Conservation (phyloP, 805 yeast genomes). For the Metschnikowia colocasiae region DNA sequence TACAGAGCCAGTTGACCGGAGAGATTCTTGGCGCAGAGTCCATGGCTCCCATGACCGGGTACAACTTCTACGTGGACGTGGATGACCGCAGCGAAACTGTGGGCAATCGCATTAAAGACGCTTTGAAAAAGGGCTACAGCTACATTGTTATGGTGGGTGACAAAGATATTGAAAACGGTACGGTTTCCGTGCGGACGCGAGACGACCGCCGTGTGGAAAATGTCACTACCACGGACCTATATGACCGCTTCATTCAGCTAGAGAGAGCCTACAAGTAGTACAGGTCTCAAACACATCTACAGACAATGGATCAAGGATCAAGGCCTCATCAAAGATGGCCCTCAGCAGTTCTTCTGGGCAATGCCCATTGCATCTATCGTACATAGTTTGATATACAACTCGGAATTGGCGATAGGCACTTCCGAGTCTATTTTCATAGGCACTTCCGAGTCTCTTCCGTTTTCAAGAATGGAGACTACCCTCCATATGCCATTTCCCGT, state of each 20-base stretch:
- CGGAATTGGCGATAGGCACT: not conserved
- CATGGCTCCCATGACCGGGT: slow-evolving; percentile 55
- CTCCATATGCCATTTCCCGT: not conserved
- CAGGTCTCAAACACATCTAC: not conserved
- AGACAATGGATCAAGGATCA: not conserved
- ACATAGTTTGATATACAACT: not conserved
- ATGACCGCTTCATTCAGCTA: slow-evolving; percentile 48
- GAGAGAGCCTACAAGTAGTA: slow-evolving; percentile 47
- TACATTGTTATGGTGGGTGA: slow-evolving; percentile 87
- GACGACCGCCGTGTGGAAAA: slow-evolving; percentile 44
- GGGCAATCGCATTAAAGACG: slow-evolving; percentile 77
- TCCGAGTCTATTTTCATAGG: not conserved
- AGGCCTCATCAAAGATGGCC: not conserved
- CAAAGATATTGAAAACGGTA: slow-evolving; percentile 60
- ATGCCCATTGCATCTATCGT: slow-evolving; percentile 1
- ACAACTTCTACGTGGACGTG: slow-evolving; percentile 69
- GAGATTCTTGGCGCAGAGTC: slow-evolving; percentile 30
- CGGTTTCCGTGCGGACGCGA: slow-evolving; percentile 61
- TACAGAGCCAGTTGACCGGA: slow-evolving; percentile 46
- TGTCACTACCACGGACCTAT: slow-evolving; percentile 49
- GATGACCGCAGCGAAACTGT: slow-evolving; percentile 75
- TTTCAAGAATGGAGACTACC: not conserved
- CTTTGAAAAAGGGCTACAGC: slow-evolving; percentile 67
- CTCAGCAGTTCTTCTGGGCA: not conserved
- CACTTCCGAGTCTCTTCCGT: not conserved